These are phyloP conservation scores for Boletales sp. DNA, from an alignment of 768 basidiomycete genomes.

Conservation along the genomic window DNA sequence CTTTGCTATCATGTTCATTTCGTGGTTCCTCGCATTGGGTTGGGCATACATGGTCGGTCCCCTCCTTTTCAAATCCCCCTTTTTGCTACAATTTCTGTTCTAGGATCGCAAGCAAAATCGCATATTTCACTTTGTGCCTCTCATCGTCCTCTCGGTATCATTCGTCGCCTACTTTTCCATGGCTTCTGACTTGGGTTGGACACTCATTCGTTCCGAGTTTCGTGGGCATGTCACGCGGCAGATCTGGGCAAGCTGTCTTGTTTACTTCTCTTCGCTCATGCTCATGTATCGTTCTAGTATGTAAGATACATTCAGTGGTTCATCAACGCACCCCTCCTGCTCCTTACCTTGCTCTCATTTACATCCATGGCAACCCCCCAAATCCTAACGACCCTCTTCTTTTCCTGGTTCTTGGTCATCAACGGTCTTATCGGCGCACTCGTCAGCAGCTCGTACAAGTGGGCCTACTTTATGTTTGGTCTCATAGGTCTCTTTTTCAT, in stretches of 20 bases:
- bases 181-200: conserved; percentile 53
- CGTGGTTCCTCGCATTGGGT: conserved; percentile 35
- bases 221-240: conserved; percentile 29
- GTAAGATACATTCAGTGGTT: conserved; percentile 56
- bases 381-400: conserved; percentile 36
- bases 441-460: conserved; percentile 49
- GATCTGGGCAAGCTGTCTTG: conserved; percentile 38
- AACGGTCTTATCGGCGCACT: conserved; percentile 49
- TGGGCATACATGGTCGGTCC: conserved; percentile 32
- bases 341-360: conserved; percentile 44
- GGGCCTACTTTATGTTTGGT: conserved; percentile 49
- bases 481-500: conserved; percentile 46
- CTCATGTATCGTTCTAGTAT: conserved; percentile 30
- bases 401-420: conserved; percentile 45
- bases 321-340: conserved; percentile 50
- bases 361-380: conserved; percentile 47
- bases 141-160: conserved; percentile 45
- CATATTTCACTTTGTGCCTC: conserved; percentile 48
- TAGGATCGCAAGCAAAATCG: conserved; percentile 39
- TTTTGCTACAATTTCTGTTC: not conserved
- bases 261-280: not conserved
- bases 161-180: conserved; percentile 49
- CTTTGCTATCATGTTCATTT: conserved; percentile 46
- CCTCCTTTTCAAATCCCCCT: not conserved
- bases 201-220: conserved; percentile 40